Percentiles rank a stretch among this genome's conserved stretches.
These are phyloP conservation scores for Leptomonas seymouri DNA, from an alignment of 208 protist genomes.

Conservation along the genomic window DNA sequence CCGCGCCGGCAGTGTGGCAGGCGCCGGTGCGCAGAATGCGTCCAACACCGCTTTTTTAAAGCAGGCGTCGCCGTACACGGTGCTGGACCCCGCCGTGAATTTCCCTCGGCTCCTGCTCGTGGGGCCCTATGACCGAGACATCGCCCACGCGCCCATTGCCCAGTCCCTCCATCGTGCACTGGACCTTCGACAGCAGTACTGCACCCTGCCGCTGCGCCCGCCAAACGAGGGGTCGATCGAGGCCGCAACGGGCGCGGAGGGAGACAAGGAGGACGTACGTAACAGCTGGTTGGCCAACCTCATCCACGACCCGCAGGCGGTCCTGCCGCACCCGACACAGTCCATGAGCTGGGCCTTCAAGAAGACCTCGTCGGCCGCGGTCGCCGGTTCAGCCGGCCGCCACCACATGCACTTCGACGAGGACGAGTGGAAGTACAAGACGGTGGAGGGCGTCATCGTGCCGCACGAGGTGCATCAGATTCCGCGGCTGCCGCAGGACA, in stretches of 20 bases:
- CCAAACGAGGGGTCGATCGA: slow-evolving; percentile 6
- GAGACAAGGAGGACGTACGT: slow-evolving; percentile 20
- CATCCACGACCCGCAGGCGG: slow-evolving; percentile 38
- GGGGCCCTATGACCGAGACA: slow-evolving; percentile 72
- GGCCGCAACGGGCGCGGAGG: slow-evolving; percentile 10
- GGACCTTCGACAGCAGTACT: slow-evolving; percentile 75
- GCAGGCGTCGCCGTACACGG: slow-evolving; percentile 52
- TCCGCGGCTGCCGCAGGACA: slow-evolving; percentile 85
- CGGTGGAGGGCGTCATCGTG: slow-evolving; percentile 87
- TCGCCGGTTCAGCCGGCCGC: neutral
- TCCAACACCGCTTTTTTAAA: neutral
- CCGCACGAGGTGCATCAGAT: slow-evolving; percentile 90
- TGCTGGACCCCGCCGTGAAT: slow-evolving; percentile 62
- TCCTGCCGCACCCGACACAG: slow-evolving; percentile 35
- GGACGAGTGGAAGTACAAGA: slow-evolving; percentile 92
- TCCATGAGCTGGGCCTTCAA: slow-evolving; percentile 51
- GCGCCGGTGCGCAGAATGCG: neutral
- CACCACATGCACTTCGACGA: slow-evolving; percentile 65
- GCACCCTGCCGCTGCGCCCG: slow-evolving; percentile 25
- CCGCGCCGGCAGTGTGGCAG: slow-evolving; percentile 4
- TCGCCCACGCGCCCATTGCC: slow-evolving; percentile 58
- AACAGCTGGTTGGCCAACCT: slow-evolving; percentile 35
- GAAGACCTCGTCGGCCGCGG: slow-evolving; percentile 4
- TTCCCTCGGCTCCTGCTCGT: slow-evolving; percentile 71
- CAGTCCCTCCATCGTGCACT: slow-evolving; percentile 76